Percentiles rank a stretch among this genome's conserved stretches.
Conservation (phyloP, 768 basidiomycete species). For the Erythrobasidium yunnanense region DNA sequence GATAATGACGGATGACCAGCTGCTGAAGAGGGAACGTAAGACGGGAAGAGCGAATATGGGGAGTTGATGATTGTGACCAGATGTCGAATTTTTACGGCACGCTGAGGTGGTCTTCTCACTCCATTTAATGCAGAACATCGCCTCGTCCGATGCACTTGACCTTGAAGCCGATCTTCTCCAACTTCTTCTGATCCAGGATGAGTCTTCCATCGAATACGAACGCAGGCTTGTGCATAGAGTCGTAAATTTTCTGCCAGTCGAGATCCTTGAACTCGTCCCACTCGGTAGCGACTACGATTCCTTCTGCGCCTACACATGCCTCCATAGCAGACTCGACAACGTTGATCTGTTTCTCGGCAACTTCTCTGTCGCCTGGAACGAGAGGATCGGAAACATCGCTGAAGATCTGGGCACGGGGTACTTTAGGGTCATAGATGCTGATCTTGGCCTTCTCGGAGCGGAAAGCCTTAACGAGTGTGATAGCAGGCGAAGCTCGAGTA, state of each 20-base stretch:
- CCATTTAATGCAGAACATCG: conserved; percentile 2
- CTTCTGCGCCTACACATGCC: conserved; percentile 79
- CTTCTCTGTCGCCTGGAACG: conserved; percentile 49
- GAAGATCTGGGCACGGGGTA: conserved; percentile 77
- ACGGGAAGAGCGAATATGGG: too few relatives aligned
- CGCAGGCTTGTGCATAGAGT: conserved; percentile 90
- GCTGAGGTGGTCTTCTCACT: neutral
- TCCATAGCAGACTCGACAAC: conserved; percentile 67
- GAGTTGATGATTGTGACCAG: neutral
- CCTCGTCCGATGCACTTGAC: conserved; percentile 43
- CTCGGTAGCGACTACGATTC: conserved; percentile 89
- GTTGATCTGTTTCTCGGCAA: conserved; percentile 76
- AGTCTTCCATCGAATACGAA: conserved; percentile 91
- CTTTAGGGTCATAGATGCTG: conserved; percentile 81
- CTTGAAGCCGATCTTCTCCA: conserved; percentile 79
- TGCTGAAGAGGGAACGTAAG: too few relatives aligned
- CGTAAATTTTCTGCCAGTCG: conserved; percentile 78
- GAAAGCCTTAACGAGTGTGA: conserved; percentile 90
- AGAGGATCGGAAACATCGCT: conserved; percentile 47
- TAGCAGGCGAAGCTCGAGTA: conserved; percentile 92
- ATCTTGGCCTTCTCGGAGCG: conserved; percentile 73
- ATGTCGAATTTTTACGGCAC: neutral
- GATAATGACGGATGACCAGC: too few relatives aligned
- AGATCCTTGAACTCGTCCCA: conserved; percentile 79
- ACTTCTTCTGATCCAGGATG: conserved; percentile 66